These are phyloP conservation scores for Volutella citrinella DNA, from an alignment of 2,329 filamentous ascomycete genomes.

Conservation along the genomic window DNA sequence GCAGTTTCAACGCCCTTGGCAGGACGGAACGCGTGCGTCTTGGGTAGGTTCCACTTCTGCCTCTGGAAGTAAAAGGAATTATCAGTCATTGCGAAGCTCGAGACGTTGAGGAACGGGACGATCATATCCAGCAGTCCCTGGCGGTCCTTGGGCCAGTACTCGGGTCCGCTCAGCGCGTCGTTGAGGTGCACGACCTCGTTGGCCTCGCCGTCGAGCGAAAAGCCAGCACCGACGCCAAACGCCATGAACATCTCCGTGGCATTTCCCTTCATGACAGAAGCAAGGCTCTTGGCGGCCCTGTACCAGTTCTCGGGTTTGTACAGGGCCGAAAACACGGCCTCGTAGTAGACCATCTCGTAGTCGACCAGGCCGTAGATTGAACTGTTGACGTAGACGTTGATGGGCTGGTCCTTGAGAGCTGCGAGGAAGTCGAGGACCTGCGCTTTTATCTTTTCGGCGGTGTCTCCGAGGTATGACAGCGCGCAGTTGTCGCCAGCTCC, in stretches of 20 bases:
- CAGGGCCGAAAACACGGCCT: slow-evolving; percentile 37
- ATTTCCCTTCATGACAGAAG: slow-evolving; percentile 36
- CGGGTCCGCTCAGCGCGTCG: slow-evolving; percentile 21
- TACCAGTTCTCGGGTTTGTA: slow-evolving; percentile 38
- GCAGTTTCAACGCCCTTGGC: slow-evolving; percentile 30
- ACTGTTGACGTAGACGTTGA: slow-evolving; percentile 41
- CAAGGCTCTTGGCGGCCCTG: slow-evolving; percentile 32
- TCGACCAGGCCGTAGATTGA: slow-evolving; percentile 37
- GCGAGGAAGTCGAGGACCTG: slow-evolving; percentile 32
- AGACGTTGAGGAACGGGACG: slow-evolving; percentile 28
- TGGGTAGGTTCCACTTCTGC: slow-evolving; percentile 28
- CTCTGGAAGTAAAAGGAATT: slow-evolving; percentile 29
- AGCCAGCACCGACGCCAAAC: slow-evolving; percentile 26
- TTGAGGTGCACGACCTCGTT: slow-evolving; percentile 24
- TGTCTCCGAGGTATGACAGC: slow-evolving; percentile 34
- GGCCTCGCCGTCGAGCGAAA: slow-evolving; percentile 21
- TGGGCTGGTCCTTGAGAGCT: slow-evolving; percentile 35
- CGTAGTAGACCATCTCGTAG: slow-evolving; percentile 31
- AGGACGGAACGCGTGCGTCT: slow-evolving; percentile 26
- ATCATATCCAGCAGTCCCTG: slow-evolving; percentile 32
- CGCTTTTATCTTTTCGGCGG: slow-evolving; percentile 31
- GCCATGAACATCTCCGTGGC: slow-evolving; percentile 34
- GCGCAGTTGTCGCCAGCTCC: slow-evolving; percentile 45
- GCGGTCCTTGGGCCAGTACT: slow-evolving; percentile 32
- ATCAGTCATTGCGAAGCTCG: slow-evolving; percentile 28